Evolutionary conservation across 2,329 filamentous ascomycete genomes (phyloP).

Genomic region (Dactylonectria macrodidyma): DNA sequence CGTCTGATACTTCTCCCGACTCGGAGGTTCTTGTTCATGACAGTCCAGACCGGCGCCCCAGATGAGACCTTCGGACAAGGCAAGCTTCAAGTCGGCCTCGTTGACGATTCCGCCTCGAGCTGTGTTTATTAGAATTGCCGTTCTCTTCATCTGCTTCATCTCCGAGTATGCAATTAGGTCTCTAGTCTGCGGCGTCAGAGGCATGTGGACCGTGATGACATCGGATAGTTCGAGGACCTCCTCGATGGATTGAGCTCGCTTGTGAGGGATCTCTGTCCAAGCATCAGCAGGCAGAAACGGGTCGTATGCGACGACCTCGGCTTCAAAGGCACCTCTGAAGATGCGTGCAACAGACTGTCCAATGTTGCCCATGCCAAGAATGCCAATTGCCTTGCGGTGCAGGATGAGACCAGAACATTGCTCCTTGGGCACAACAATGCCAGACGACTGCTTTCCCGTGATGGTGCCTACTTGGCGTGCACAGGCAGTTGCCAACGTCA

Average conservation of each 20-base stretch:
- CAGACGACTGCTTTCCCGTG: constrained; percentile 47
- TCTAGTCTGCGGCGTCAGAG: constrained; percentile 52
- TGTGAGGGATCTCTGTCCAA: constrained; percentile 53
- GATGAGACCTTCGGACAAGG: constrained; percentile 51
- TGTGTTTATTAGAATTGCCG: constrained; percentile 57
- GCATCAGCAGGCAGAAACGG: constrained; percentile 51
- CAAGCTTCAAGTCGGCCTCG: constrained; percentile 52
- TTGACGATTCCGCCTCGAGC: constrained; percentile 59
- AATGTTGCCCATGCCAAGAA: constrained; percentile 59
- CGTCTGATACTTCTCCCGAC: constrained; percentile 49
- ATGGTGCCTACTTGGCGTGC: constrained; percentile 53
- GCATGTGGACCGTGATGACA: constrained; percentile 56
- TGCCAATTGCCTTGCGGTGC: constrained; percentile 53
- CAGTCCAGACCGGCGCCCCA: constrained; percentile 59
- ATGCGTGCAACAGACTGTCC: constrained; percentile 54
- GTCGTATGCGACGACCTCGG: constrained; percentile 55
- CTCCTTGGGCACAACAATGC: constrained; percentile 55
- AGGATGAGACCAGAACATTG: constrained; percentile 57
- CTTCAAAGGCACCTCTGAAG: constrained; percentile 54
- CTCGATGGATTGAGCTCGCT: constrained; percentile 47
- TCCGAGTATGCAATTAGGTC: constrained; percentile 51
- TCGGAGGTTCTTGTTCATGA: constrained; percentile 58
- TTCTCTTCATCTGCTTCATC: constrained; percentile 54
- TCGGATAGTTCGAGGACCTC: constrained; percentile 53
- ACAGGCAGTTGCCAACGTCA: constrained; percentile 53